Evolutionary conservation across 305 asterid genomes (phyloP), one percentile per base, ranked within the genome.

Genomic region (Plantago lanceolata): DNA sequence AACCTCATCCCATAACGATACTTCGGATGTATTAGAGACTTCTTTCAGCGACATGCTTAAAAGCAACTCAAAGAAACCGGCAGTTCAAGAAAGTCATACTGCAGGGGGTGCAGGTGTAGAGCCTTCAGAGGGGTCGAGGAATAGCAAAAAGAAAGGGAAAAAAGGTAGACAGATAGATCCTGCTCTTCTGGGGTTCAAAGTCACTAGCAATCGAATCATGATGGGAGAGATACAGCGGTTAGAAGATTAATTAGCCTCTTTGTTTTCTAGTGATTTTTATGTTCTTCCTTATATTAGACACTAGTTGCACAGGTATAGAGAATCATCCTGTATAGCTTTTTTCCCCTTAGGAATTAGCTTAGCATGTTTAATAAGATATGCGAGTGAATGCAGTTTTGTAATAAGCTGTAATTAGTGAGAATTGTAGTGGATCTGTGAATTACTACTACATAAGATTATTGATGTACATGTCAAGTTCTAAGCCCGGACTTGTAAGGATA

Each of bases 1-100:
- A 49, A 78, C 92, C 45, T 82, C 88, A 29, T 89, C 97, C 21
- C 76, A 79, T 60, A 75, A 84, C 55, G 97, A 87, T 37, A 82
- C 89, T 15, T 40, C 45, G 9, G 98, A 92, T 63, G 86, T 85
- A 28, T 57, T 86, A n/a, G 98, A 92, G 71, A 79, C 98, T 29
- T 89, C 98, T 3, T 89, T 92, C 77, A 92, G 96, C 57, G 98
- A 92, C 75, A 87, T 92, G 97, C 95, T 92, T 35, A 92, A 87
- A 81, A 89, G 96, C 82, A 87, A 68, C 29, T 74, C 75, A 14
- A 89, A 82, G 83, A 87, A 84, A 78, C 75, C 91, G 43, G 49
- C 70, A 37, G 70, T 80, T 53, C 91, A 76, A 72, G 98, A 86
- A 69, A 72, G 65, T 67, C 80, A 68, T 48, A 47, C 57, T 17